Percentiles rank a stretch among this genome's conserved stretches.
Evolutionary conservation across 345 rosid species (phyloP).

Genomic region (Brassica carinata): DNA sequence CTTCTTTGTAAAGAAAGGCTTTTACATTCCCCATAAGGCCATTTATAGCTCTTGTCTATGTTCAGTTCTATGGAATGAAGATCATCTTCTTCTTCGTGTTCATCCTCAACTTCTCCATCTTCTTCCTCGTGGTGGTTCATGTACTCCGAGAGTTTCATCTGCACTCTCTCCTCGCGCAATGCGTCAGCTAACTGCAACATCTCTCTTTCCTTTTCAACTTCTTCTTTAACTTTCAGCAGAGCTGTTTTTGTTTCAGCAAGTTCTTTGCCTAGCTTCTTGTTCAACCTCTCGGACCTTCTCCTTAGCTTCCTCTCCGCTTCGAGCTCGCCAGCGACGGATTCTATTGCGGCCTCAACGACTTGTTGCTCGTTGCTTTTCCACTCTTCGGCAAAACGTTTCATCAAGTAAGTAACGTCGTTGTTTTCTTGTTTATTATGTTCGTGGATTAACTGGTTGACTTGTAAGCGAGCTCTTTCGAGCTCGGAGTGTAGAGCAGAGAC

Average conservation of each 20-base stretch:
- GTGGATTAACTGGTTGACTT: constrained; percentile 81
- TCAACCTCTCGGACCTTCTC: constrained; percentile 80
- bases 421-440: constrained; percentile 70
- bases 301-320: constrained; percentile 87
- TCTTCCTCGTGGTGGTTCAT: constrained; percentile 75
- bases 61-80: constrained; percentile 83
- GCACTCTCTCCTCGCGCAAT: constrained; percentile 71
- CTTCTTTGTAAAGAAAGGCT: constrained; percentile 73
- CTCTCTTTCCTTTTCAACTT: constrained; percentile 84
- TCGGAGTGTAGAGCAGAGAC: constrained; percentile 95
- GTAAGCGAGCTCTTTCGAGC: constrained; percentile 92
- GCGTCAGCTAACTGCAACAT: constrained; percentile 74
- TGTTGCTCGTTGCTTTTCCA: constrained; percentile 91
- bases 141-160: constrained; percentile 77
- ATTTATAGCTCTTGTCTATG: constrained; percentile 72
- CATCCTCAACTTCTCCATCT: constrained; percentile 73
- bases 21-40: constrained; percentile 63
- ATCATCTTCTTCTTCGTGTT: constrained; percentile 63
- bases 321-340: constrained; percentile 84
- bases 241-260: constrained; percentile 72
- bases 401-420: constrained; percentile 69
- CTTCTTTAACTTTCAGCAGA: constrained; percentile 64
- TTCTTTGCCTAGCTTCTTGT: constrained; percentile 91
- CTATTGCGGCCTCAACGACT: constrained; percentile 90
- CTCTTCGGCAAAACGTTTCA: constrained; percentile 93